Base-by-base conservation (phyloP, 179 eudicot species). In the Spinacia oleracea region DNA sequence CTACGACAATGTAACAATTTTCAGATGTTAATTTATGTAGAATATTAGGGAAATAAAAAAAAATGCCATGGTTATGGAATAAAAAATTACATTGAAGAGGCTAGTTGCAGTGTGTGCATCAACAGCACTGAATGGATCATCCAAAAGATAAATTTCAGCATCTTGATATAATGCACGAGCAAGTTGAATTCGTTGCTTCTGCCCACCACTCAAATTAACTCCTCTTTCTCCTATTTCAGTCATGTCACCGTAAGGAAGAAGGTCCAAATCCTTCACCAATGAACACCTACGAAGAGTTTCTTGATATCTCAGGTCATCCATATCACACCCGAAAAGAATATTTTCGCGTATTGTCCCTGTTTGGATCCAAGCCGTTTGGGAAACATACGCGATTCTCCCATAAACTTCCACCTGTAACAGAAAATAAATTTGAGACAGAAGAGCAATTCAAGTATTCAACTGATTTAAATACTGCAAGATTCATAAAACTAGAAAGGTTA, bases 91-190 rank as follows among this genome's bases (percentile, higher is more conserved):
- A 79, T 84, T 89, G 70, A 91, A 89, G 69, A 91, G 86, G 80
- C 88, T 89, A 7, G 90, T 88, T 42, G 93, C 92, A 23, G 97
- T 92, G 46, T 91, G 93, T 32, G 95, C 95, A 84, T 92, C 97
- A 32, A 92, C 97, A 71, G 96, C 97, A 56, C 97, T 92, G 77
- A 92, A 92, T 51, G 97, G 96, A 80, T 92, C 97, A 82, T 92
- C 97, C 84, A 92, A 74, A n/a, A n/a, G n/a, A n/a, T n/a, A n/a
- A n/a, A n/a, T n/a, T n/a, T n/a, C n/a, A n/a, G n/a, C n/a, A n/a
- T n/a, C n/a, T n/a, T n/a, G n/a, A n/a, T n/a, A n/a, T n/a, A n/a
- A n/a, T n/a, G n/a, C n/a, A n/a, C n/a, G n/a, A n/a, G n/a, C n/a
- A n/a, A n/a, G n/a, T n/a, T n/a, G n/a, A n/a, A n/a, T n/a, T n/a